Base-by-base conservation (phyloP, 2,329 filamentous ascomycete genomes). In the Hymenoscyphus occultus region DNA sequence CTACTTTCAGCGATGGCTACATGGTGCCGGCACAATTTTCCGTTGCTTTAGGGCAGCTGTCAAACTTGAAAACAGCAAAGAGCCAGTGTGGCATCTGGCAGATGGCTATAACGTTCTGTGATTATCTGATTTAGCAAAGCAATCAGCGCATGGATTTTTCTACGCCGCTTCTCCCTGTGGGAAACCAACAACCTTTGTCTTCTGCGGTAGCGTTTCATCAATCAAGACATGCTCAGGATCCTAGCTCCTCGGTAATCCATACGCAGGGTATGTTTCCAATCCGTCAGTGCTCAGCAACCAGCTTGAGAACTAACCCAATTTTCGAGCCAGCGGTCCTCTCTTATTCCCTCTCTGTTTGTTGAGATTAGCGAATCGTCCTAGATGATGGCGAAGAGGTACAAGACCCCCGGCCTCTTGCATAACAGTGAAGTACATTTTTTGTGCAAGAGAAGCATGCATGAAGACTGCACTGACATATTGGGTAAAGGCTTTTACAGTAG, bases 161-260 rank as follows among this genome's bases (percentile, higher is more conserved):
- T 22, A 22, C 22, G 45, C 56, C 63, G 42, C 58, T 28, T 10
- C 42, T 54, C 42, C 22, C 40, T 35, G 32, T 60, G 59, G 39
- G 54, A 64, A 60, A 39, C 51, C 54, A 62, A 60, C 16, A 59
- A 39, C 68, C 69, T 70, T 73, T 73, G 67, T 71, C 65, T 68
- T 22, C 64, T 56, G 56, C 28, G 54, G 56, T 54, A 19, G 14
- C 45, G 70, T 73, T 72, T 73, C 70, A 71, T 61, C 22, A 58
- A 60, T 64, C 57, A 63, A 70, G 64, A 71, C 65, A 69, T 67
- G 70, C 65, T 71, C 63, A 64, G 14, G 51, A 59, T 32, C 59
- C 39, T 45, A 65, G 61, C 48, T n/a, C 58, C 65, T 72, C 60
- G 68, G 67, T 45, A 66, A 39, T 67, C 70, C 66, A 70, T 65